Evolutionary conservation across 2,329 filamentous ascomycete genomes (phyloP), one percentile per base, ranked within the genome.

Genomic region (Xylariaceae sp.): DNA sequence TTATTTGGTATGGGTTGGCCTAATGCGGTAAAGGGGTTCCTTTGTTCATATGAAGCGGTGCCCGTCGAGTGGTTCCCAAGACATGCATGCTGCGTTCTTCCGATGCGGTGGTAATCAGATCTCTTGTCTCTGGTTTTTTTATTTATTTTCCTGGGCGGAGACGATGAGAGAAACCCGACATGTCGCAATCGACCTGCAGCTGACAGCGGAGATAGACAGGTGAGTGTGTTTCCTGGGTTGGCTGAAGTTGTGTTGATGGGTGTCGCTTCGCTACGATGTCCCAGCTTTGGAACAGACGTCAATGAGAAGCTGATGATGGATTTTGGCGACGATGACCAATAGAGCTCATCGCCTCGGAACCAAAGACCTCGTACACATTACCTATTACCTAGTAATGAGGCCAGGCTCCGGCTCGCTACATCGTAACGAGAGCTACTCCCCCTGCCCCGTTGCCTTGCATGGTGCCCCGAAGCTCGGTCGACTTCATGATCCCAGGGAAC

Each of bases 81-180:
- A 69, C 68, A 70, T 69, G 64, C 68, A 68, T 30, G 61, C 65
- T 70, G 68, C 68, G 64, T 67, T 67, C 54, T 68, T 65, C 68
- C 68, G 68, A 69, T 62, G 62, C 56, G 53, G 62, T 63, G 65
- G 63, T 62, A 64, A 30, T 67, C 53, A 67, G 65, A 70, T 70
- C 67, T 65, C 56, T 63, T 48, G 62, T 61, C 51, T 60, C 62
- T 54, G 59, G 57, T 55, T 62, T 61, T 7, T 30, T 30, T 30
- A 30, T 30, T 30, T 30, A 30, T 30, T 30, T 30, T 30, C 23
- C 23, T 30, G 23, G 4, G 23, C 23, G 23, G 23, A 30, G 23
- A 30, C 4, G 23, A 30, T 30, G 17, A 49, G 17, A 11, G 30
- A 50, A 51, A 51, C 3, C 23, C 66, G 66, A 69, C 66, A 65